phyloP scores from a whole-genome alignment of 108 stramenopile species.

The Chaetoceros muelleri region DNA sequence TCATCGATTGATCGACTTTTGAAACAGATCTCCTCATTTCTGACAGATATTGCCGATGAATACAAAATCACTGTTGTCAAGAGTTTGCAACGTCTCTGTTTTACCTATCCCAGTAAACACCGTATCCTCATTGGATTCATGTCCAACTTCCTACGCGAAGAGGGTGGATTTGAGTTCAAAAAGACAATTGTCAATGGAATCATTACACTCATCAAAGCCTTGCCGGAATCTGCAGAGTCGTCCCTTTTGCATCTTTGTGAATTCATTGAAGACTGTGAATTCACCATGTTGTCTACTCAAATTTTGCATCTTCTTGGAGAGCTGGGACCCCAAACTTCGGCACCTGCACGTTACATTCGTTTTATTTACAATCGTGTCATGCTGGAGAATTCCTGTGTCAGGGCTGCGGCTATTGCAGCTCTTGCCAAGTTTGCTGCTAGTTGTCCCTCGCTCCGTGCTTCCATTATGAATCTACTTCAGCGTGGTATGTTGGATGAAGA shows the following conservation, averaged over 20 bases:
- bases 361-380: conserved; percentile 97
- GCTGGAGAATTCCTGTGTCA: conserved; percentile 86
- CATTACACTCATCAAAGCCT: conserved; percentile 69
- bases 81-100: conserved; percentile 76
- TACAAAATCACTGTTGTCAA: conserved; percentile 95
- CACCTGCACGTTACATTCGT: conserved; percentile 91
- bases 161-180: conserved; percentile 93
- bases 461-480: conserved; percentile 71
- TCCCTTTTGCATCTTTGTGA: conserved; percentile 91
- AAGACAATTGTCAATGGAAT: conserved; percentile 80
- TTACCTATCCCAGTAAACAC: conserved; percentile 88
- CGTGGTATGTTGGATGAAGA: conserved; percentile 84
- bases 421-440: conserved; percentile 83
- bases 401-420: conserved; percentile 87
- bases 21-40: conserved; percentile 96
- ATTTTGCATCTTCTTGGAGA: conserved; percentile 86
- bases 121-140: conserved; percentile 87
- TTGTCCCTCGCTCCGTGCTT: conserved; percentile 69
- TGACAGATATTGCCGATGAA: conserved; percentile 98
- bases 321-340: conserved; percentile 67
- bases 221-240: conserved; percentile 83
- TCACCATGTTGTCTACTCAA: conserved; percentile 75
- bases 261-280: conserved; percentile 98
- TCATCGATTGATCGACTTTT: conserved; percentile 90
- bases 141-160: conserved; percentile 87